These are phyloP conservation scores for Pelargonium australe DNA, from an alignment of 441 rosid species.

Conservation along the genomic window DNA sequence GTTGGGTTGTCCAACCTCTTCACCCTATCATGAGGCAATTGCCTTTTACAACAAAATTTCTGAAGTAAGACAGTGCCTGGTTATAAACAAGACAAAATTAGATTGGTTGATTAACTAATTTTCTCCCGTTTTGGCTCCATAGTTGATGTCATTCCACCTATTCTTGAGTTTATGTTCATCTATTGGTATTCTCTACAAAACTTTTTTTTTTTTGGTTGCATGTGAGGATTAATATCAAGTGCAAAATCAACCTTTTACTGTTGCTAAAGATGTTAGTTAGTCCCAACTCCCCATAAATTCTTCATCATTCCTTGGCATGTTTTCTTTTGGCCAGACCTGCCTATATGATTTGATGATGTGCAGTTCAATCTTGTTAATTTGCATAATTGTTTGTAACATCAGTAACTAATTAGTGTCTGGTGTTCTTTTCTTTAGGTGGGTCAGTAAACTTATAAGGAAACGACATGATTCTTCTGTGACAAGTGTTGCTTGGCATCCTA, in stretches of 20 bases:
- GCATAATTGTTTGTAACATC: not conserved
- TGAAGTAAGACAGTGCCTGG: too few species aligned
- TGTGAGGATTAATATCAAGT: too few species aligned
- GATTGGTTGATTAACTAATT: too few species aligned
- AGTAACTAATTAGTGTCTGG: conserved; percentile 20
- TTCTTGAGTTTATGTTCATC: not conserved
- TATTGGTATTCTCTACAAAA: not conserved
- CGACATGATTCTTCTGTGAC: conserved; percentile 90
- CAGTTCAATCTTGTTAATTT: not conserved
- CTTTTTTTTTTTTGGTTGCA: too few species aligned
- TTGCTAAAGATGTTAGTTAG: not conserved
- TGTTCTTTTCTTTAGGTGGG: conserved; percentile 67
- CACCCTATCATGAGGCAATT: too few species aligned
- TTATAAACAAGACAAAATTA: too few species aligned
- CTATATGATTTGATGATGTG: not conserved
- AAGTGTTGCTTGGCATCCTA: conserved; percentile 94
- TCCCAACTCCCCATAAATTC: not conserved
- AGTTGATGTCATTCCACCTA: not conserved
- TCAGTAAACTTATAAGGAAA: conserved; percentile 89
- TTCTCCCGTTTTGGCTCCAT: too few species aligned
- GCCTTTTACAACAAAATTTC: too few species aligned
- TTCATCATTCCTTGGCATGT: not conserved
- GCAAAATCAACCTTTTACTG: not conserved
- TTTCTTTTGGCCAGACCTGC: not conserved
- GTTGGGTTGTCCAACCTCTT: too few species aligned